A percentile compares a stretch with the other conserved stretches of the same genome.
phyloP scores from a whole-genome alignment of 129 eudicot genomes.

The Centaurea solstitialis region DNA sequence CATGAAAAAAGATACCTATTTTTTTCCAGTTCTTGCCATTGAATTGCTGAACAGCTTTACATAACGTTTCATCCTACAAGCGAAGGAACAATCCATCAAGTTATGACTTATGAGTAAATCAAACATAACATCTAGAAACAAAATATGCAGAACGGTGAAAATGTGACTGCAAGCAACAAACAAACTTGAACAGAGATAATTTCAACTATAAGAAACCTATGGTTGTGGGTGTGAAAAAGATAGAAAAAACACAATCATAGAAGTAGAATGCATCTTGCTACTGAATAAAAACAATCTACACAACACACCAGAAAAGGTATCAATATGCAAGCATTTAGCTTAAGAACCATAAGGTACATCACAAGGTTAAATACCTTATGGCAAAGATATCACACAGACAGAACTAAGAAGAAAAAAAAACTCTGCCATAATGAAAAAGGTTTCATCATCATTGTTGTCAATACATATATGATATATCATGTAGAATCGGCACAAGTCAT shows the following conservation, averaged over 20 bases:
- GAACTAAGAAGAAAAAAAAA: neutral
- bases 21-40: slow-evolving; percentile 99
- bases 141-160: neutral
- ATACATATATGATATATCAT: neutral
- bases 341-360: neutral
- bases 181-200: neutral
- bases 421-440: neutral
- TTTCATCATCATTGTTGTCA: neutral
- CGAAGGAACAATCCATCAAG: slow-evolving; percentile 6
- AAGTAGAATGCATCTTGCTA: neutral
- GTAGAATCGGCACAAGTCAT: neutral
- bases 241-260: neutral
- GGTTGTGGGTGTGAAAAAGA: neutral
- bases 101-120: neutral
- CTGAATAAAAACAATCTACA: neutral
- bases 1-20: slow-evolving; percentile 56
- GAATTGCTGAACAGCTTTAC: slow-evolving; percentile 90
- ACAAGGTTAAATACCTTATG: neutral
- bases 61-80: slow-evolving; percentile 81
- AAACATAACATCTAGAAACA: neutral
- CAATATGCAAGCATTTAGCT: neutral
- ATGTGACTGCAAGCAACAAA: slow-evolving; percentile 3
- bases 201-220: neutral
- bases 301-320: neutral
- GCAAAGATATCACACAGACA: neutral